Conservation (phyloP, 2,329 filamentous ascomycete genomes). For the Magnaporthiopsis poae region DNA sequence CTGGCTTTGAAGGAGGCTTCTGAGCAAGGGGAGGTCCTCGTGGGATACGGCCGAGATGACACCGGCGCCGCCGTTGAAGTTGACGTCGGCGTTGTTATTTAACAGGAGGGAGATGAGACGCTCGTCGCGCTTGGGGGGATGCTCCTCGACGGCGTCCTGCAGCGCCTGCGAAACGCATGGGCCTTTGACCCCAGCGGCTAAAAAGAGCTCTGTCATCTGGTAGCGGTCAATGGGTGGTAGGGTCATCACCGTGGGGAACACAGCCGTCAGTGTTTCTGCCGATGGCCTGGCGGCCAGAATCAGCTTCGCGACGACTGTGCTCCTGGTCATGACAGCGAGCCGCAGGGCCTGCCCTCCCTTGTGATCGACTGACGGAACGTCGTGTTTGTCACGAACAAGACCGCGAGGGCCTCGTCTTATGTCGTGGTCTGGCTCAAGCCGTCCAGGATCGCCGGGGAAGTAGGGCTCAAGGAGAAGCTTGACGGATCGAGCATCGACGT, state of each 20-base stretch:
- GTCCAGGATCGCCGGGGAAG: slow-evolving; percentile 28
- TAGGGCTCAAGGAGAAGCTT: slow-evolving; percentile 40
- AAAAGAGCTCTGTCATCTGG: slow-evolving; percentile 39
- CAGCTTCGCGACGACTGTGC: slow-evolving; percentile 32
- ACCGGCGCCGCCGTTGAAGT: slow-evolving; percentile 41
- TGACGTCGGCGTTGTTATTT: slow-evolving; percentile 42
- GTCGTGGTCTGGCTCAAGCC: slow-evolving; percentile 17
- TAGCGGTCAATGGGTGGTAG: slow-evolving; percentile 34
- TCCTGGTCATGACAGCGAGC: slow-evolving; percentile 36
- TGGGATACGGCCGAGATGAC: slow-evolving; percentile 38
- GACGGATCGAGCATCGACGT: slow-evolving; percentile 36
- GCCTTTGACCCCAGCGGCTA: slow-evolving; percentile 35
- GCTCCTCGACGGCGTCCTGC: slow-evolving; percentile 42
- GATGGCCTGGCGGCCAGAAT: slow-evolving; percentile 39
- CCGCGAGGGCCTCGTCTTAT: slow-evolving; percentile 21
- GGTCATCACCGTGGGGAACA: slow-evolving; percentile 38
- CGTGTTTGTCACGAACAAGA: slow-evolving; percentile 32
- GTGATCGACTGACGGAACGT: slow-evolving; percentile 42
- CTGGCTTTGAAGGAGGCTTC: slow-evolving; percentile 33
- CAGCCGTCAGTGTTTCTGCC: slow-evolving; percentile 34
- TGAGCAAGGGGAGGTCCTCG: slow-evolving; percentile 36
- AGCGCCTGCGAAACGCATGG: slow-evolving; percentile 38
- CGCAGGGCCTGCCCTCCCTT: slow-evolving; percentile 41
- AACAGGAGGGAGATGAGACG: slow-evolving; percentile 43
- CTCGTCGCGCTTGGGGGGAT: slow-evolving; percentile 37